phyloP scores from a whole-genome alignment of 2,329 filamentous ascomycete genomes.

The Alternaria arbusti region DNA sequence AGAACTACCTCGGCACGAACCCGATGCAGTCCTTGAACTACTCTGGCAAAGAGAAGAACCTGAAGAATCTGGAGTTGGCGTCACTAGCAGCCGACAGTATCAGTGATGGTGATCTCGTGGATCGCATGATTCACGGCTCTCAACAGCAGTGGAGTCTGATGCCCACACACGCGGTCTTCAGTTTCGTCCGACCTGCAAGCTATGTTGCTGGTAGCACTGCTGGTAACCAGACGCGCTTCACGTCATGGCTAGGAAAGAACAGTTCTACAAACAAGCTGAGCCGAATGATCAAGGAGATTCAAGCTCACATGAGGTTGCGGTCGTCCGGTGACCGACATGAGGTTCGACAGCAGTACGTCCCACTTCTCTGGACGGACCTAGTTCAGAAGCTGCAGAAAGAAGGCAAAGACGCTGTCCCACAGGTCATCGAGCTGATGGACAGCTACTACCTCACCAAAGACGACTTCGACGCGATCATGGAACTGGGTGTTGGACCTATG shows the following conservation, averaged over 20 bases:
- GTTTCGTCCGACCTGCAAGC: conserved; percentile 89
- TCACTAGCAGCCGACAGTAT: conserved; percentile 94
- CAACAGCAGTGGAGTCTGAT: conserved; percentile 99
- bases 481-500: conserved; percentile 88
- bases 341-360: conserved; percentile 91
- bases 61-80: conserved; percentile 85
- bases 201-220: conserved; percentile 80
- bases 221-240: conserved; percentile 73
- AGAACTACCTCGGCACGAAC: conserved; percentile 90
- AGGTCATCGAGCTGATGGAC: conserved; percentile 95
- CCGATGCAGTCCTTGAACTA: conserved; percentile 71
- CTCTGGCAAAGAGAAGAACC: conserved; percentile 70
- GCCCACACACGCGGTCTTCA: conserved; percentile 95
- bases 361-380: conserved; percentile 81
- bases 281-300: conserved; percentile 88
- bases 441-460: conserved; percentile 94
- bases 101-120: conserved; percentile 93
- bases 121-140: conserved; percentile 97
- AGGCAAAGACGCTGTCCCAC: conserved; percentile 80
- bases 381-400: conserved; percentile 76
- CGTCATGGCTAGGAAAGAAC: conserved; percentile 93
- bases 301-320: conserved; percentile 93
- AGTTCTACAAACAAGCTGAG: conserved; percentile 78
- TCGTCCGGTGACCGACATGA: conserved; percentile 92
- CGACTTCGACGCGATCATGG: conserved; percentile 90